Conservation (phyloP, 2,329 filamentous ascomycete species). For the Colletotrichum nymphaeae region DNA sequence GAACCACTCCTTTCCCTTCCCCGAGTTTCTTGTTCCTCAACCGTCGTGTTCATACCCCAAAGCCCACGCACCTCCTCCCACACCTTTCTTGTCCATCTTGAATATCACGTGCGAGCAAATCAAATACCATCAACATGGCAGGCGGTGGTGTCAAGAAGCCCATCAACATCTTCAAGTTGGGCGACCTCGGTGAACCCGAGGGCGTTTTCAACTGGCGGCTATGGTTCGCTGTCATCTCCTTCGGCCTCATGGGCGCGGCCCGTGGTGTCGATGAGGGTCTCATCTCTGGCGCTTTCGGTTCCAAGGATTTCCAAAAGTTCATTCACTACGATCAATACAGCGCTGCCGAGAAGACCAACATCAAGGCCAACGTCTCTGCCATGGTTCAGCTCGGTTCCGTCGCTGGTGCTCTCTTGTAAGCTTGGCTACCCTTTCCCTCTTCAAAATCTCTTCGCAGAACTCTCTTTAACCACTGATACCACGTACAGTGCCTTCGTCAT, state of each 20-base stretch:
- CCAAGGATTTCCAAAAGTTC: slow-evolving; percentile 69
- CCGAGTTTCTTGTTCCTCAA: neutral
- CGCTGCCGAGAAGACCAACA: slow-evolving; percentile 68
- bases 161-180: slow-evolving; percentile 72
- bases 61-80: neutral
- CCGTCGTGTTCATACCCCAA: slow-evolving; percentile 29
- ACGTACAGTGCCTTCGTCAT: slow-evolving; percentile 64
- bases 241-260: slow-evolving; percentile 81
- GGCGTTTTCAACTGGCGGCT: slow-evolving; percentile 82
- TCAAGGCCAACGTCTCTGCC: slow-evolving; percentile 80
- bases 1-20: neutral
- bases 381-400: slow-evolving; percentile 88
- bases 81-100: neutral
- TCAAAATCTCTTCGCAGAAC: neutral
- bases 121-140: slow-evolving; percentile 20
- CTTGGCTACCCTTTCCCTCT: neutral
- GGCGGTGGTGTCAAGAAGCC: slow-evolving; percentile 63
- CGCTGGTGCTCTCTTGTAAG: slow-evolving; percentile 71
- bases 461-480: slow-evolving; percentile 3
- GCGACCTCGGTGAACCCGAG: slow-evolving; percentile 73
- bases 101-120: slow-evolving; percentile 16
- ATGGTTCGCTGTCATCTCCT: slow-evolving; percentile 81
- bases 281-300: slow-evolving; percentile 77
- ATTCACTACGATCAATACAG: slow-evolving; percentile 69
- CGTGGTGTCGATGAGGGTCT: slow-evolving; percentile 85